phyloP scores from a whole-genome alignment of 2,329 filamentous ascomycete species.

The Trichoderma sp. region DNA sequence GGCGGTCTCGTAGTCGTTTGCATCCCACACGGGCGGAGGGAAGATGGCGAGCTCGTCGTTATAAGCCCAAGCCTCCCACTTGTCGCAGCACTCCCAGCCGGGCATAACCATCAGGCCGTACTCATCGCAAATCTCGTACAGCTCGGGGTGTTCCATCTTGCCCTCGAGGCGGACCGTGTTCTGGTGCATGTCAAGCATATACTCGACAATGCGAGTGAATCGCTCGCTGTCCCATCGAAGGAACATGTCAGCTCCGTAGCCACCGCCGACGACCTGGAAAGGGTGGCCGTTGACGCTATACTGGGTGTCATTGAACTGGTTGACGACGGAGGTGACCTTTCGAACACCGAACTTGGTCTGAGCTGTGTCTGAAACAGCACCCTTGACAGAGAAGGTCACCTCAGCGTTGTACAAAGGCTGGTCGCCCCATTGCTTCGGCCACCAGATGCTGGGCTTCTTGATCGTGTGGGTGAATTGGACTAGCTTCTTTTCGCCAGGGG shows the following conservation, averaged over 20 bases:
- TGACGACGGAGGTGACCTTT: conserved; percentile 53
- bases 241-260: conserved; percentile 64
- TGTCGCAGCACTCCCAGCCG: conserved; percentile 69
- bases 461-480: conserved; percentile 43
- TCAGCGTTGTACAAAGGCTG: conserved; percentile 54
- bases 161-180: conserved; percentile 67
- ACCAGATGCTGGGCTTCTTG: conserved; percentile 57
- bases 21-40: conserved; percentile 48
- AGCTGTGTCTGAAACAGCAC: conserved; percentile 37
- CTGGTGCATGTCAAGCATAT: conserved; percentile 62
- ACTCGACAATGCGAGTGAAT: conserved; percentile 52
- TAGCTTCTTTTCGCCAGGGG: conserved; percentile 43
- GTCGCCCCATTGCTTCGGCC: conserved; percentile 61
- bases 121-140: conserved; percentile 61
- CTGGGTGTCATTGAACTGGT: conserved; percentile 55
- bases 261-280: conserved; percentile 63
- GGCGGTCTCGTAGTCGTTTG: conserved; percentile 58
- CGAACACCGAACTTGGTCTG: conserved; percentile 38
- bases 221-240: conserved; percentile 56
- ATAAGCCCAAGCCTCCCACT: conserved; percentile 67
- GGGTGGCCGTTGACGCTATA: conserved; percentile 59
- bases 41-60: conserved; percentile 54
- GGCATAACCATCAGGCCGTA: conserved; percentile 64
- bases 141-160: conserved; percentile 63
- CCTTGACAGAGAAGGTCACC: conserved; percentile 38